Evolutionary conservation across 148 eudicot species (phyloP).

Genomic region (Rhododendron ferrugineum): DNA sequence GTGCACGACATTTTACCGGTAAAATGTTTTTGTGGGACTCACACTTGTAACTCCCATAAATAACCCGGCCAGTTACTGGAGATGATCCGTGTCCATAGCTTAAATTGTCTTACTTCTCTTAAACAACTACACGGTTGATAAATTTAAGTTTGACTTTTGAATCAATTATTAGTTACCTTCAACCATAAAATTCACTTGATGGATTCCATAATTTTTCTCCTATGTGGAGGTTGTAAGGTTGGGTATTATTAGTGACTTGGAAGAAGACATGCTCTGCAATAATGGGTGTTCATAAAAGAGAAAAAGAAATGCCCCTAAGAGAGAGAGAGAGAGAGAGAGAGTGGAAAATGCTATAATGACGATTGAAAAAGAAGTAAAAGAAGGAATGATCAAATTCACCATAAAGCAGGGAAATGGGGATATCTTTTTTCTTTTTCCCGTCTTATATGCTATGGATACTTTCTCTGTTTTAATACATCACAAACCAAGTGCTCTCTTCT

Average conservation of each 20-base stretch:
- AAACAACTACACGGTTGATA: not conserved
- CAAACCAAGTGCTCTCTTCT: not conserved
- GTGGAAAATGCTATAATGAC: not conserved
- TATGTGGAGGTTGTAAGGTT: not conserved
- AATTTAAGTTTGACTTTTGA: not conserved
- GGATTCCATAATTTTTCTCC: not conserved
- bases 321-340: not conserved
- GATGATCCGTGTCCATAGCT: too few relatives aligned
- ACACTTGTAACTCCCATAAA: too few relatives aligned
- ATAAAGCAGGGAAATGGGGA: slow-evolving; percentile 8
- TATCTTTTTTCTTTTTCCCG: not conserved
- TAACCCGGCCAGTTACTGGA: too few relatives aligned
- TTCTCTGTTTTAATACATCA: not conserved
- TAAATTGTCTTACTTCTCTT: not conserved
- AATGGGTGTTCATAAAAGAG: not conserved
- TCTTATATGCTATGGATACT: not conserved
- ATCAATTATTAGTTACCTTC: not conserved
- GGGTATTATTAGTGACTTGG: not conserved
- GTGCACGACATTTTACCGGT: not conserved
- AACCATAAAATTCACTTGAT: too few relatives aligned
- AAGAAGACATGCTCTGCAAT: not conserved
- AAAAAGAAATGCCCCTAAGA: not conserved
- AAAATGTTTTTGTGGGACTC: too few relatives aligned
- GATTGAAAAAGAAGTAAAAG: slow-evolving; percentile 9
- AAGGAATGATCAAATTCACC: slow-evolving; percentile 3